Evolutionary conservation across 345 rosid genomes (phyloP), one percentile per base, ranked within the genome.

Genomic region (Eucalyptus cloeziana): DNA sequence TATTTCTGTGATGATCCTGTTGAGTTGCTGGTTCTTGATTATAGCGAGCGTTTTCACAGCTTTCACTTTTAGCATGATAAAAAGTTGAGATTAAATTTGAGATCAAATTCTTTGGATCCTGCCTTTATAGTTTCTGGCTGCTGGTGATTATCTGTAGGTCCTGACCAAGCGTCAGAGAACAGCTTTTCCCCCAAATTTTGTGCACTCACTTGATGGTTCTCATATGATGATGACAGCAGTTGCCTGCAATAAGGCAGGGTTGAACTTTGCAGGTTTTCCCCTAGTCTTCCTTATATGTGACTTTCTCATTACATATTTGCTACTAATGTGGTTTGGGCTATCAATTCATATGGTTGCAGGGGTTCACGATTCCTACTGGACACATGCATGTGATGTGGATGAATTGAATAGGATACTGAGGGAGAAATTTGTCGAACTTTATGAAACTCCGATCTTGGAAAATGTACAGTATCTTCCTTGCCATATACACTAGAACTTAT

Each of bases 141-240:
- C 37, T 86, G 87, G 67, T 45, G 81, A 31, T 49, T 64, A 45
- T 43, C 58, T 60, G 85, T 31, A 98, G 99, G 94, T 98, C 89
- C 92, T 96, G 94, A 96, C 93, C 90, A 95, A 94, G 93, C 91
- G 99, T 87, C 99, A 98, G 90, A 92, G 95, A 91, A 98, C 99
- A 49, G 99, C 99, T 87, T 98, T 98, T 90, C 98, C 99, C 60
- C 99, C 99, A 88, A 98, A 98, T 93, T 98, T 96, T 93, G 96
- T 98, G 67, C 99, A 98, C 93, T 98, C 99, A 85, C 97, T 98
- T 33, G 99, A 98, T 90, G 97, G 99, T 81, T 96, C 99, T 89
- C 99, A 98, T 91, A 98, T 98, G 99, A 98, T 98, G 99, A 97
- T 98, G 99, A 98, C 99, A 89, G 98, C 99, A 85, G 91, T 95